Evolutionary conservation across 2,329 filamentous ascomycete species (phyloP), one percentile per base, ranked within the genome.

Genomic region (Chaetomium globosum): DNA sequence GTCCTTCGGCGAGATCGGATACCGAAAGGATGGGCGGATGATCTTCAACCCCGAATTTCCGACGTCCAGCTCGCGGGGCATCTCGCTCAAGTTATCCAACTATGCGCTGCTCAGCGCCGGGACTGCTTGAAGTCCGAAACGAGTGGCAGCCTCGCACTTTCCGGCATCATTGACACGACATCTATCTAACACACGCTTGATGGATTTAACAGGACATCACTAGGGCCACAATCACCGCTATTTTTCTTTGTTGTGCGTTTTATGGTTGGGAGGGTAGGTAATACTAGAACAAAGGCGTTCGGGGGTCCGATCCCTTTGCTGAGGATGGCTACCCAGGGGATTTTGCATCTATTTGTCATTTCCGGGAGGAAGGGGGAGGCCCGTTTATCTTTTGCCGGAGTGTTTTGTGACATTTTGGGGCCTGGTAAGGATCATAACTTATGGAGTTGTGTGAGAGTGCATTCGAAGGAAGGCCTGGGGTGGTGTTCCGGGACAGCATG

Each of bases 11-110:
- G 84, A 85, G 68, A 80, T 87, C 10, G 79, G 81, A 16, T 82
- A 84, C 69, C 82, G 81, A 72, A 88, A 87, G 71, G 85, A 88
- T 61, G 85, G 85, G 12, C 79, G 82, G 61, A 80, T 86, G 74
- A 79, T 85, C 57, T 82, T 86, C 67, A 81, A 79, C 54, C 84
- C 85, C 7, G 84, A 87, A 65, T 82, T 82, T 54, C 82, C 83
- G 10, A 80, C 80, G 62, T 80, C 83, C 7, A 81, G 80, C 63
- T 79, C 80, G 7, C 80, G 81, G 30, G 80, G 86, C 6, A 77
- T 82, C 39, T 87, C 85, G 21, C 77, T 87, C 13, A 87, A 86
- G 72, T 71, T 87, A 31, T 77, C 81, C 36, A 87, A 86, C 72
- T 87, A 87, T 67, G 81, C 80, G 55, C 80, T 83, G 51, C 75